Evolutionary conservation across 441 rosid genomes (phyloP).

Genomic region (Adansonia gregorii): DNA sequence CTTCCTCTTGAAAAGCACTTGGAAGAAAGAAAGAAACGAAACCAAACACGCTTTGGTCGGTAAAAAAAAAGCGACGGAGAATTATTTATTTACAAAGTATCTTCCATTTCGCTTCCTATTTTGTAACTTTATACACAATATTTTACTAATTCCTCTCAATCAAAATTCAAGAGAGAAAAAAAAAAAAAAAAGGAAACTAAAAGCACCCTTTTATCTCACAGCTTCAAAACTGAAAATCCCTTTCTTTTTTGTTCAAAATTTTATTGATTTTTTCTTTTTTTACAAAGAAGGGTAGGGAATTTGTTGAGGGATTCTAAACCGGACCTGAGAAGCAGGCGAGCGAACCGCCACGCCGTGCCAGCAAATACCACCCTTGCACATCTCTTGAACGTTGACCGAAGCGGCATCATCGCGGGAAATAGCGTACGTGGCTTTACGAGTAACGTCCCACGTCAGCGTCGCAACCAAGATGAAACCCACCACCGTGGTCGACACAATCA

Average conservation of each 20-base stretch:
- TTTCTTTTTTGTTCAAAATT: not conserved
- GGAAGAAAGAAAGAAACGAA: too few species aligned
- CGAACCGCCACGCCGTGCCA: constrained; percentile 99
- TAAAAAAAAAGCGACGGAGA: not conserved
- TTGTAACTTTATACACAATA: not conserved
- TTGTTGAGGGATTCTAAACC: constrained; percentile 79
- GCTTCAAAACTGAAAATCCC: not conserved
- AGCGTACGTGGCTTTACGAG: constrained; percentile 67
- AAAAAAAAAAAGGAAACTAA: not conserved
- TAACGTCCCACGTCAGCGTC: constrained; percentile 88
- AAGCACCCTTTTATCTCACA: not conserved
- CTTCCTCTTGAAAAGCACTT: not conserved
- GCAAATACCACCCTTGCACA: constrained; percentile 91
- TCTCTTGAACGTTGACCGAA: constrained; percentile 44
- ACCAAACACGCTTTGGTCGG: not conserved
- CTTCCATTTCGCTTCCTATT: not conserved
- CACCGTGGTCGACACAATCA: constrained; percentile 60
- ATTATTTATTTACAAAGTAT: not conserved
- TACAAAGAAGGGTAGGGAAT: constrained; percentile 36
- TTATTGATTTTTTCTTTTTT: not conserved
- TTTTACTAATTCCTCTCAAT: not conserved
- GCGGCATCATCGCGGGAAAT: constrained; percentile 51
- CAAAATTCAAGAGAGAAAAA: not conserved
- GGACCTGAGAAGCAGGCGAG: constrained; percentile 93
- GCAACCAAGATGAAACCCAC: constrained; percentile 69